These are phyloP conservation scores for Lophiostoma macrostomum DNA, from an alignment of 495 filamentous ascomycete species.

Conservation along the genomic window DNA sequence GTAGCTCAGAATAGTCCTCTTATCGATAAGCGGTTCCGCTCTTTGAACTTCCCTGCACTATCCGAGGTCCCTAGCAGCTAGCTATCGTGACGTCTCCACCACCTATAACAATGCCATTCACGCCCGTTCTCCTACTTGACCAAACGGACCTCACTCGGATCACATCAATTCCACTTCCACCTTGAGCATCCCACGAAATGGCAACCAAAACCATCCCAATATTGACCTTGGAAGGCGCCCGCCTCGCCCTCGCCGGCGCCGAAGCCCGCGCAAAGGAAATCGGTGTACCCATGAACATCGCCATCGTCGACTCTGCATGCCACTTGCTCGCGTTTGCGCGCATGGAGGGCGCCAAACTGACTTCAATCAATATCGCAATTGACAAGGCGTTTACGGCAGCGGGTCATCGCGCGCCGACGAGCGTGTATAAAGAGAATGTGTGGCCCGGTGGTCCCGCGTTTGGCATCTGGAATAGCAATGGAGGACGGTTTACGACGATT, in stretches of 20 bases:
- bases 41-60: no score
- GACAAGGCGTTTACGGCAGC: slow-evolving; percentile 46
- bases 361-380: slow-evolving; percentile 42
- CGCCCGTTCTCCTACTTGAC: no score
- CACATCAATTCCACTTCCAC: no score
- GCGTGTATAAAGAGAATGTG: slow-evolving; percentile 36
- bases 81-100: no score
- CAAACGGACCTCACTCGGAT: no score
- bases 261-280: slow-evolving; percentile 36
- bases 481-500: slow-evolving; percentile 40
- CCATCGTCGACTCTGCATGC: slow-evolving; percentile 37
- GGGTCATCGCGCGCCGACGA: slow-evolving; percentile 41
- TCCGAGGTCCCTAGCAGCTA: no score
- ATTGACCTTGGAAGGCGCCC: slow-evolving; percentile 40
- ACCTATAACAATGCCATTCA: no score
- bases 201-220: slow-evolving; percentile 27
- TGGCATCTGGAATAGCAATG: slow-evolving; percentile 41
- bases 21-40: no score
- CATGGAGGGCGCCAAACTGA: slow-evolving; percentile 44
- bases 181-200: slow-evolving; percentile 17
- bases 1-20: no score
- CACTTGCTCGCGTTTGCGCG: slow-evolving; percentile 42
- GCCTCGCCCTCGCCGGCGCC: slow-evolving; percentile 36
- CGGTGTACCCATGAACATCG: slow-evolving; percentile 43
- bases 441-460: slow-evolving; percentile 43